These are phyloP conservation scores for Pugionium cornutum DNA, from an alignment of 345 rosid genomes.

Conservation along the genomic window DNA sequence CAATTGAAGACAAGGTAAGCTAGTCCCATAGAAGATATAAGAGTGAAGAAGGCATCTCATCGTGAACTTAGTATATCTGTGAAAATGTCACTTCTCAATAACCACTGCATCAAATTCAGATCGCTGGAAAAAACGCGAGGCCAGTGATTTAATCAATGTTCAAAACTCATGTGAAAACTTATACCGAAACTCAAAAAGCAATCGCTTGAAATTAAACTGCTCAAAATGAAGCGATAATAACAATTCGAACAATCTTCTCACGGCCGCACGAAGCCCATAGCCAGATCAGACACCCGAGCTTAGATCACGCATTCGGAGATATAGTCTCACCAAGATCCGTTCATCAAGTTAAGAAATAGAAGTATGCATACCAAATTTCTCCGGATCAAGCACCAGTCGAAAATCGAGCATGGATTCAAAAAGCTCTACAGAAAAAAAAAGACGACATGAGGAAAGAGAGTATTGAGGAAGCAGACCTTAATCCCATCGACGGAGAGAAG, in stretches of 20 bases:
- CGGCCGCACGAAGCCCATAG: not conserved
- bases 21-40: not conserved
- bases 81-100: not conserved
- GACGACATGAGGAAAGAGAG: not conserved
- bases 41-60: no score
- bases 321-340: constrained; percentile 24
- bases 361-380: not conserved
- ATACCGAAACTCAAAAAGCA: no score
- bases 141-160: no score
- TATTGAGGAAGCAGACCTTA: constrained; percentile 52
- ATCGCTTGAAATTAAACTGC: no score
- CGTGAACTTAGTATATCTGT: no score
- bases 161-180: no score
- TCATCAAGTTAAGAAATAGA: not conserved
- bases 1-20: constrained; percentile 4
- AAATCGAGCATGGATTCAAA: not conserved
- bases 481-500: constrained; percentile 98
- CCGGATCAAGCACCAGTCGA: not conserved
- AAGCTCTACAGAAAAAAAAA: not conserved
- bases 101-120: not conserved
- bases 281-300: constrained; percentile 22
- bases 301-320: not conserved
- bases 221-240: no score
- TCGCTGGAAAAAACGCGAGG: not conserved
- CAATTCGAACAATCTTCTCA: not conserved